Evolutionary conservation across 2,329 filamentous ascomycete genomes (phyloP).

Genomic region (Cercospora beticola): DNA sequence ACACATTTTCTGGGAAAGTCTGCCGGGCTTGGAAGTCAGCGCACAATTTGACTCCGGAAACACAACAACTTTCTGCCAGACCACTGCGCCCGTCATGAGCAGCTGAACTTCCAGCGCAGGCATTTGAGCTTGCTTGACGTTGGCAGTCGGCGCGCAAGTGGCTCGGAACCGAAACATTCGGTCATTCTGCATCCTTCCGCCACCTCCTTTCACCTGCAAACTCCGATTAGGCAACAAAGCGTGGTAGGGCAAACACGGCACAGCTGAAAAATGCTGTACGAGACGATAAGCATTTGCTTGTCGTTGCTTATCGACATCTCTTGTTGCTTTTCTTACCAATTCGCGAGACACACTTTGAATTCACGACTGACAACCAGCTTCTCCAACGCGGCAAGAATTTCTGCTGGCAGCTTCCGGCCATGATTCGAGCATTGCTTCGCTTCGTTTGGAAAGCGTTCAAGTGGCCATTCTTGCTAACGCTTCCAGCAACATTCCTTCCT

Average conservation of each 20-base stretch:
- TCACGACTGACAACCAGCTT: background rate
- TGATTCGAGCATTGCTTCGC: slow-evolving; percentile 7
- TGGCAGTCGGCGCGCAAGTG: background rate
- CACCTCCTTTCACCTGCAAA: slow-evolving; percentile 7
- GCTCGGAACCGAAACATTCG: slow-evolving; percentile 14
- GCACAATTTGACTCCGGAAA: background rate
- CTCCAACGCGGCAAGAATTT: background rate
- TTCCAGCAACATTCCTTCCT: slow-evolving; percentile 21
- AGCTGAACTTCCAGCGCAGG: background rate
- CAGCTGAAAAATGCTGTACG: background rate
- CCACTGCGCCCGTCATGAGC: background rate
- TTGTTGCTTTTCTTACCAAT: background rate
- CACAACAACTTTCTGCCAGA: background rate
- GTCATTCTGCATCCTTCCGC: slow-evolving; percentile 7
- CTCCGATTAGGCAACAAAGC: background rate
- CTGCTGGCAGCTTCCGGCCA: background rate
- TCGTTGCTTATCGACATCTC: background rate
- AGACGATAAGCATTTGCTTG: background rate
- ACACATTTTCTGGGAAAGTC: background rate
- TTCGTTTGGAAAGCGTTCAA: slow-evolving; percentile 20
- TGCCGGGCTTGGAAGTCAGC: background rate
- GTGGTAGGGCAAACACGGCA: background rate
- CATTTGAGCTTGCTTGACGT: background rate
- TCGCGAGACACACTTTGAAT: background rate
- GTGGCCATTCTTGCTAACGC: slow-evolving; percentile 20